phyloP scores from a whole-genome alignment of 177 flowering plant genomes.

The Vitis hybrid region DNA sequence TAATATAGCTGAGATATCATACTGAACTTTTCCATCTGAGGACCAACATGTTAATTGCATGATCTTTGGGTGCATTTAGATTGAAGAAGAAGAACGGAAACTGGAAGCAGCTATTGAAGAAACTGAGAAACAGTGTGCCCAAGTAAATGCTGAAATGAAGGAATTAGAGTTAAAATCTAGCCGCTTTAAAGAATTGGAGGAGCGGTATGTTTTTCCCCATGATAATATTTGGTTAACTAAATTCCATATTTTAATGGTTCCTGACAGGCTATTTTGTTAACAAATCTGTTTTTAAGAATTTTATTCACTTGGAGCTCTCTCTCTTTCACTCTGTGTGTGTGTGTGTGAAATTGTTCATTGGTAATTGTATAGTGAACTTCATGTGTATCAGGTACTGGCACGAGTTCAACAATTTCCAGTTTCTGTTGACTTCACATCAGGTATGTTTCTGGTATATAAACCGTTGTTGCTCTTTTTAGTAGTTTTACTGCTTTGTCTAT shows the following conservation, averaged over 20 bases:
- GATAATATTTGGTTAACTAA: neutral
- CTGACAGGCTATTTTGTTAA: neutral
- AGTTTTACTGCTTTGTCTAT: neutral
- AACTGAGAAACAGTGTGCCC: conserved; percentile 74
- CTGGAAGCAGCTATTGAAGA: conserved; percentile 86
- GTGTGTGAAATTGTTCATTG: neutral
- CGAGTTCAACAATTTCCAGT: conserved; percentile 95
- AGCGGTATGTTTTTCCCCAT: conserved; percentile 51
- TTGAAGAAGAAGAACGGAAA: conserved; percentile 93
- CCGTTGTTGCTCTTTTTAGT: neutral
- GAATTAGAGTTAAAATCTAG: conserved; percentile 75
- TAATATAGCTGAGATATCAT: neutral
- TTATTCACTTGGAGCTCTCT: too few species aligned
- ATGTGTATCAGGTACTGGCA: conserved; percentile 82
- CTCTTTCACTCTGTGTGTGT: neutral
- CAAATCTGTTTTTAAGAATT: neutral
- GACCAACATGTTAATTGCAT: conserved; percentile 9
- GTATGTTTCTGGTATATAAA: conserved; percentile 29
- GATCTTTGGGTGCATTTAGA: conserved; percentile 37
- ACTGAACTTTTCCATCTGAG: neutral
- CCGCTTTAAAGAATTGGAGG: conserved; percentile 86
- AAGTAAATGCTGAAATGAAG: conserved; percentile 72
- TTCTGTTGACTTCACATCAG: conserved; percentile 91
- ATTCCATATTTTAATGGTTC: neutral
- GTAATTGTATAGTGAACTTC: conserved; percentile 4